A percentile compares a stretch with the other conserved stretches of the same genome.
Evolutionary conservation across 192 early-diverging fungal species (phyloP).

Genomic region (Umbelopsis isabellina): DNA sequence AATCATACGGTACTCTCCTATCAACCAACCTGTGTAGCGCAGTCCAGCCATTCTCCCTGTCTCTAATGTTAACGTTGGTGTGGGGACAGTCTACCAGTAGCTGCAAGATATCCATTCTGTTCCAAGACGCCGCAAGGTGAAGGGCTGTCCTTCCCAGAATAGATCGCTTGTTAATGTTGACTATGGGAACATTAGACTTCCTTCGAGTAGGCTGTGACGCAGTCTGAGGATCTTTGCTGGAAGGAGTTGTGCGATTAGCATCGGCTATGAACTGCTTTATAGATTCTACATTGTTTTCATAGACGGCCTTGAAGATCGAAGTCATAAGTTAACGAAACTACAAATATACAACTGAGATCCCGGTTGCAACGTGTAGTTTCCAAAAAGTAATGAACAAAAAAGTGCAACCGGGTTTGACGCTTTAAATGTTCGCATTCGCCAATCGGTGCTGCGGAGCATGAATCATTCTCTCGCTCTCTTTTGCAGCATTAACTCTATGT

Average conservation of each 20-base stretch:
- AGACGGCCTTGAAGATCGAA: conserved; percentile 41
- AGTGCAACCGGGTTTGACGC: not conserved
- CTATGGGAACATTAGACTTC: conserved; percentile 30
- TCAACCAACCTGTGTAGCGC: conserved; percentile 58
- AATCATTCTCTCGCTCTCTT: too few relatives aligned
- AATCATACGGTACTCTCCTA: not conserved
- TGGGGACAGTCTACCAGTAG: conserved; percentile 42
- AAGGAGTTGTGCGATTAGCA: conserved; percentile 13
- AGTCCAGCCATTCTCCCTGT: conserved; percentile 73
- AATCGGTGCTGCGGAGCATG: too few relatives aligned
- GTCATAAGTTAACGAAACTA: conserved; percentile 16
- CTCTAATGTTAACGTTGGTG: conserved; percentile 62
- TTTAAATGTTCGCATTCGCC: too few relatives aligned
- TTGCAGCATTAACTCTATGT: too few relatives aligned
- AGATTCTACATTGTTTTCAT: conserved; percentile 40
- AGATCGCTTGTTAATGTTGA: conserved; percentile 43
- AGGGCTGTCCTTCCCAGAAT: conserved; percentile 44
- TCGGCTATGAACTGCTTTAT: conserved; percentile 30
- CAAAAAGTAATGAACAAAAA: not conserved
- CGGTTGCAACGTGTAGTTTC: conserved; percentile 7
- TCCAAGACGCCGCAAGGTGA: conserved; percentile 47
- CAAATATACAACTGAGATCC: conserved; percentile 10
- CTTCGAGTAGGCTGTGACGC: conserved; percentile 19
- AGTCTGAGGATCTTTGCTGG: conserved; percentile 23
- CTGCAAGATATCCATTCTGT: conserved; percentile 39